Evolutionary conservation across 2,329 filamentous ascomycete genomes (phyloP), one percentile per base, ranked within the genome.

Genomic region (Mollisiaceae sp.): DNA sequence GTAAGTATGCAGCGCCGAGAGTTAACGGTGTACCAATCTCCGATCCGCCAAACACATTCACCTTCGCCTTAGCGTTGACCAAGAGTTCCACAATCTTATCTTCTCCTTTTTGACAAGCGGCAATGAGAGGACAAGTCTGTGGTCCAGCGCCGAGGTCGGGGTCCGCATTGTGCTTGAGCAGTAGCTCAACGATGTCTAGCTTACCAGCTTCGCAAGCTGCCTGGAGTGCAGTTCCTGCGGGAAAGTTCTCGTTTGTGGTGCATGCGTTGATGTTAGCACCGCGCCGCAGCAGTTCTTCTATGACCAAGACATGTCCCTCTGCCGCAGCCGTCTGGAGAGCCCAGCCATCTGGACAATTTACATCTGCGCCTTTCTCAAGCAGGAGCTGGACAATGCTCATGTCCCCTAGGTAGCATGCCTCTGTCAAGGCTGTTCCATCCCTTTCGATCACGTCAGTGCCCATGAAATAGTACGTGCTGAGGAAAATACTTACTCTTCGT

Each of bases 201-300:
- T 38, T 56, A 14, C 52, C 52, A 36, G 52, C 52, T 56, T 56
- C 52, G 35, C 24, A 36, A 38, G 52, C 52, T 4, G 52, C 52
- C 27, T 56, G 52, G 15, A 56, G 52, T 3, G 52, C 52, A 56
- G 52, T 56, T 14, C 52, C 52, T 56, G 52, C 52, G 8, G 52
- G 9, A n/a, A 56, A 56, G n/a, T 56, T 56, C 52, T 56, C 52
- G 52, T 56, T 56, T 24, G 24, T n/a, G 27, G 52, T 56, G 27
- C 52, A 56, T 38, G 52, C 52, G 35, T 56, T 56, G 1, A 56
- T n/a, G n/a, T 56, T n/a, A n/a, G 52, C 52, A 36, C 27, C 14
- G 12, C 52, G 27, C 22, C 14, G 20, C 14, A 56, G 52, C 14
- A 56, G 24, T 14, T 56, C 52, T 56, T 56, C 14, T 11, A 56